Evolutionary conservation across 352 stramenopile genomes (phyloP), one percentile per base, ranked within the genome.

Genomic region (Phytophthora palmivora): DNA sequence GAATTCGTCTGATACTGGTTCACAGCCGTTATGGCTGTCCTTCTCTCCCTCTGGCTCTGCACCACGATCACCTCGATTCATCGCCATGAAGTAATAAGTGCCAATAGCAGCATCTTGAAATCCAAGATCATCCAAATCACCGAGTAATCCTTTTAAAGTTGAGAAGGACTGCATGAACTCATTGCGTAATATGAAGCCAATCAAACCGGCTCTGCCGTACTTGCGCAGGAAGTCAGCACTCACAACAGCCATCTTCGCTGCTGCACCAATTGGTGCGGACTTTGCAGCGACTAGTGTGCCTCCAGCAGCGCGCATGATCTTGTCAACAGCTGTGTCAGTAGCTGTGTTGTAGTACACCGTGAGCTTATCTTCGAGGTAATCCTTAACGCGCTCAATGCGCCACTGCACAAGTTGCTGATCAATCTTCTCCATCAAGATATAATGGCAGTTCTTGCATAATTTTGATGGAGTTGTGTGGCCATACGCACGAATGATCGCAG

Each of bases 21-120:
- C 37, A 47, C 84, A 93, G 4, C 69, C 78, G 16, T 58, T 57
- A 60, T 96, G 85, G 12, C 72, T 71, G 36, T 86, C 72, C 15
- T 76, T 78, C 38, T 96, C 87, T 5, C 68, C 60, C 28, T 88
- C 76, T 6, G 87, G 87, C 42, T 86, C 75, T 24, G 82, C 78
- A n/a, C 87, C 87, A 16, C 87, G 84, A 16, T 91, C 79, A 1
- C 87, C 87, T 39, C 87, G 84, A 42, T 94, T 94, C 80, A 91
- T 93, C 5, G 87, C 87, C 87, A 96, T 96, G 39, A 94, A 94
- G 48, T 96, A 96, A 41, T 94, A 96, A 14, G 84, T 90, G 2
- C 87, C 87, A 51, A 96, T 82, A 0, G 87, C 84, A 41, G 86
- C 85, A 71, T 96, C 87, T 67, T 96, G 87, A 51, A 96, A 92